Conservation (phyloP, 2,329 filamentous ascomycete species). For the Lanzia echinophila region DNA sequence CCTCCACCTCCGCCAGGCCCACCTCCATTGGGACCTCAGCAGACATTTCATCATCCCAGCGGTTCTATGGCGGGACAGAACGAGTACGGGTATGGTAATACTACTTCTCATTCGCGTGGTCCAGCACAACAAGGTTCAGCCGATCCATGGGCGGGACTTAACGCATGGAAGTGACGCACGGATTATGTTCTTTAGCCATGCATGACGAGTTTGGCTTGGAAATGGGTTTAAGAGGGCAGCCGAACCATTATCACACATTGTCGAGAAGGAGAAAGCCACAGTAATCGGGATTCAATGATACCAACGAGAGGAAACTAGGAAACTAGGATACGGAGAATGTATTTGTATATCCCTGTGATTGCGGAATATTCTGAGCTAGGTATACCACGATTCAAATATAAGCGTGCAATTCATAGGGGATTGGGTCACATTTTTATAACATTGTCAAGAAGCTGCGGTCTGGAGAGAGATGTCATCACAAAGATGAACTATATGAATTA, state of each 20-base stretch:
- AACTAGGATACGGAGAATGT: no score
- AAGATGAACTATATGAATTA: background rate
- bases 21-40: conserved; percentile 44
- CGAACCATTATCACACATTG: background rate
- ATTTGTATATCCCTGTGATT: no score
- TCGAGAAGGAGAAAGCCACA: conserved; percentile 34
- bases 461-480: background rate
- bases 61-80: conserved; percentile 44
- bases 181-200: background rate
- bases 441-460: no score
- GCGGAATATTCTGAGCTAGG: no score
- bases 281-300: no score
- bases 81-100: conserved; percentile 43
- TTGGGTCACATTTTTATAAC: no score
- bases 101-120: conserved; percentile 26
- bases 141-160: conserved; percentile 65
- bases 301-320: no score
- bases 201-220: background rate
- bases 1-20: conserved; percentile 61
- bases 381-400: no score
- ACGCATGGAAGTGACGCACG: conserved; percentile 22
- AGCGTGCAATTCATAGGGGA: no score
- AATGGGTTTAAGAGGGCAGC: background rate
- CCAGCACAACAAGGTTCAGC: conserved; percentile 28
- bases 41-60: conserved; percentile 40